Conservation (phyloP, 2,329 filamentous ascomycete species). For the Teratosphaeria gauchensis region DNA sequence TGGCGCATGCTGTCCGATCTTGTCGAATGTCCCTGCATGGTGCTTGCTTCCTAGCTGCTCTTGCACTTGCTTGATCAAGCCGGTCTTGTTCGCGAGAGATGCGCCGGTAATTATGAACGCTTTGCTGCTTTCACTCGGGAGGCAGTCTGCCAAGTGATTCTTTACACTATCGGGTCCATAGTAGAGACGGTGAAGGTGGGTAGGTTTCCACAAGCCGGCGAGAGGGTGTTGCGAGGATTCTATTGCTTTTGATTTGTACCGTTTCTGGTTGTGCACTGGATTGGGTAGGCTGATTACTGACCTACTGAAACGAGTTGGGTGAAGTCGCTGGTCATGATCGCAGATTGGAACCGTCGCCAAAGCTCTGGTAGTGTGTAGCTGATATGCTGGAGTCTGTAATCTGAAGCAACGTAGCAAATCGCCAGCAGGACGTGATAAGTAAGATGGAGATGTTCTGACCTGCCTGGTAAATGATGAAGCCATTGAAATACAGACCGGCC, state of each 20-base stretch:
- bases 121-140: conserved; percentile 38
- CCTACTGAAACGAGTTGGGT: conserved; percentile 5
- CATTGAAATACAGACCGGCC: background rate
- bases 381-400: background rate
- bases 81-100: conserved; percentile 45
- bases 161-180: conserved; percentile 41
- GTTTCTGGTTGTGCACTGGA: conserved; percentile 9
- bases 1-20: conserved; percentile 48
- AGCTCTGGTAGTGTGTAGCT: background rate
- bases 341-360: background rate
- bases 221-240: conserved; percentile 36
- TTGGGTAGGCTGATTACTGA: conserved; percentile 6
- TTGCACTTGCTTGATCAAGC: conserved; percentile 43
- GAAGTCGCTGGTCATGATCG: conserved; percentile 6
- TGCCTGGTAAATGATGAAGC: background rate
- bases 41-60: conserved; percentile 36
- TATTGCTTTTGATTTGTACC: conserved; percentile 30
- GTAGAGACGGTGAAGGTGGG: conserved; percentile 39
- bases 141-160: conserved; percentile 36
- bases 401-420: background rate
- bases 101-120: conserved; percentile 49
- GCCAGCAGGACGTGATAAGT: background rate
- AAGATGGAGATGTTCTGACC: background rate
- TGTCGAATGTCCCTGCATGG: conserved; percentile 46
- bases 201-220: conserved; percentile 42